Evolutionary conservation across 2,329 filamentous ascomycete species (phyloP).

Genomic region (Aspergillus bombycis): DNA sequence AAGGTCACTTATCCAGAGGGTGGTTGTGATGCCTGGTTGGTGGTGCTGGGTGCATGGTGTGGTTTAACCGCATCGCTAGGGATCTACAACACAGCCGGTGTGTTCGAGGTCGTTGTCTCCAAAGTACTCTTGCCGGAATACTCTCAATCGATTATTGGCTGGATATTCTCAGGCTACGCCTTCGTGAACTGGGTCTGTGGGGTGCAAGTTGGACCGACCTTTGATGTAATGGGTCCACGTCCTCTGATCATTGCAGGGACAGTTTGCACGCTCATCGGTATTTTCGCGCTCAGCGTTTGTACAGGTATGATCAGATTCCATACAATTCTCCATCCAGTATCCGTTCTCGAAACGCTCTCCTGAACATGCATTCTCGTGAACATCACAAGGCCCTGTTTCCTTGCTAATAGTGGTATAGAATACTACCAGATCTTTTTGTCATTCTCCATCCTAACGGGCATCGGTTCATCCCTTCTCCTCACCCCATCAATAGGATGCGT

Average conservation of each 20-base stretch:
- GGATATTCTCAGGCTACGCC: constrained; percentile 32
- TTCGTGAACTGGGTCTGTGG: constrained; percentile 32
- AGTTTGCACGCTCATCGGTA: constrained; percentile 19
- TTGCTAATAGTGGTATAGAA: constrained; percentile 17
- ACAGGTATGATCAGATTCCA: constrained; percentile 13
- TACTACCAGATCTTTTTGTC: constrained; percentile 50
- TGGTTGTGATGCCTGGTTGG: constrained; percentile 43
- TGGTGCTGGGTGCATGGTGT: constrained; percentile 41
- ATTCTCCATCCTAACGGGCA: constrained; percentile 43
- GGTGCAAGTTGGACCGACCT: constrained; percentile 31
- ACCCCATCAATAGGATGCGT: constrained; percentile 29
- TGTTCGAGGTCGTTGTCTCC: constrained; percentile 24
- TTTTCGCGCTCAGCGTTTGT: constrained; percentile 26
- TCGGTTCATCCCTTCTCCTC: constrained; percentile 42
- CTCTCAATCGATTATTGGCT: constrained; percentile 22
- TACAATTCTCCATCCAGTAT: too few relatives aligned
- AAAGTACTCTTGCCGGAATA: constrained; percentile 17
- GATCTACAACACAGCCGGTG: constrained; percentile 37
- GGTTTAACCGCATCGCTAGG: constrained; percentile 38
- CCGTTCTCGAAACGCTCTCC: too few relatives aligned
- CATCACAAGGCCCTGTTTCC: too few relatives aligned
- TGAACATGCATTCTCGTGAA: too few relatives aligned
- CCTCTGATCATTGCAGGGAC: constrained; percentile 24
- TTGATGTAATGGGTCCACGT: constrained; percentile 31
- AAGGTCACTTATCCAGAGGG: constrained; percentile 17